These are phyloP conservation scores for Vanilla planifolia DNA, from an alignment of 106 monocot species.

Conservation along the genomic window DNA sequence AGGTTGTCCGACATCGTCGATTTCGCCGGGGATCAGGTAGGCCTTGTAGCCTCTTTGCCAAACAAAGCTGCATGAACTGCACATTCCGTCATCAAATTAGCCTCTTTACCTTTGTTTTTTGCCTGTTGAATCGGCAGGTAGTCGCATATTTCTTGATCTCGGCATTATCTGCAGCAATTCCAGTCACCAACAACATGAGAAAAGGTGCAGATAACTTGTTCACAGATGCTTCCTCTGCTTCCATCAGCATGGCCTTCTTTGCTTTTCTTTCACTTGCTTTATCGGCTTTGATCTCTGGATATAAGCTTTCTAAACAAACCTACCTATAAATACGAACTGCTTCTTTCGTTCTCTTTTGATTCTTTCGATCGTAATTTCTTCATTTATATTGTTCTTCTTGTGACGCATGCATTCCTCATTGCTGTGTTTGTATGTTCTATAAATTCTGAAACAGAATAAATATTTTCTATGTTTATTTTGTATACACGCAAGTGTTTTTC, in stretches of 20 bases:
- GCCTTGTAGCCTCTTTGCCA: no score
- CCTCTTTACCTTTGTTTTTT: not conserved
- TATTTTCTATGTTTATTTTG: no score
- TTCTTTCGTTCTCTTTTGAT: not conserved
- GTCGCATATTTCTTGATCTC: conserved; percentile 77
- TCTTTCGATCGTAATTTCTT: not conserved
- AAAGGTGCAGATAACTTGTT: conserved; percentile 55
- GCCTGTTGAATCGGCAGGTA: conserved; percentile 21
- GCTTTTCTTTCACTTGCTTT: conserved; percentile 46
- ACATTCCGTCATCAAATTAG: no score
- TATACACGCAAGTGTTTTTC: no score
- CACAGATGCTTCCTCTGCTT: conserved; percentile 59
- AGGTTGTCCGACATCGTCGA: conserved; percentile 22
- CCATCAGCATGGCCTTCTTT: conserved; percentile 86
- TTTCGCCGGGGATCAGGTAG: conserved; percentile 87
- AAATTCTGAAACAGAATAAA: no score
- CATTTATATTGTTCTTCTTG: not conserved
- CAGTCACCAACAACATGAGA: conserved; percentile 71
- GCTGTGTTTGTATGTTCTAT: no score
- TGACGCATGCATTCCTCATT: no score
- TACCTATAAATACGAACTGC: conserved; percentile 20
- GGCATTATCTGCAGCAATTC: conserved; percentile 64
- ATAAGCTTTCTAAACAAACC: conserved; percentile 61
- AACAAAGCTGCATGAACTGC: no score
- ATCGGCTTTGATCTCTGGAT: conserved; percentile 60